These are phyloP conservation scores for Verticillium klebahnii DNA, from an alignment of 2,329 filamentous ascomycete genomes.

Conservation along the genomic window DNA sequence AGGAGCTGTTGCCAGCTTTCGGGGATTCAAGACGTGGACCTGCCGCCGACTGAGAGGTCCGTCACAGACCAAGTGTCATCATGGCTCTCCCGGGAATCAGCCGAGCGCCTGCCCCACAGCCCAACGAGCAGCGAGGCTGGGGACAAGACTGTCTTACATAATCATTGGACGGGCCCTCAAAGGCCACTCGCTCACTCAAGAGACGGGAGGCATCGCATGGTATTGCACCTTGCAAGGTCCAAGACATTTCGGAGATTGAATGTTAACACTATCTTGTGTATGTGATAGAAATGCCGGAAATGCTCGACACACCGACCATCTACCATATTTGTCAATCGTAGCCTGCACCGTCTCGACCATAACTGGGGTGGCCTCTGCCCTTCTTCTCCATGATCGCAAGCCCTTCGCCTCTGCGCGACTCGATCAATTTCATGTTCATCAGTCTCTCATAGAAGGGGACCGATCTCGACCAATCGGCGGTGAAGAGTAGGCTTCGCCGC, in stretches of 20 bases:
- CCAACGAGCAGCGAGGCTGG: neutral
- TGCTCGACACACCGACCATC: too few species aligned
- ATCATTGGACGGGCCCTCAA: neutral
- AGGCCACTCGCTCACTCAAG: too few species aligned
- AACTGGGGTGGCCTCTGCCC: slow-evolving; percentile 12
- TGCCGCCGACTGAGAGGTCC: neutral
- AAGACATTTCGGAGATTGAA: too few species aligned
- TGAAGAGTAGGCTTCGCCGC: slow-evolving; percentile 53
- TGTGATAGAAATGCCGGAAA: too few species aligned
- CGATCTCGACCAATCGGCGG: slow-evolving; percentile 26
- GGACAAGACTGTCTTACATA: neutral
- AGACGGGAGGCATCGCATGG: too few species aligned
- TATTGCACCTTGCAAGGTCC: too few species aligned
- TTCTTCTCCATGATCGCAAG: slow-evolving; percentile 17
- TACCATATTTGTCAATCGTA: neutral
- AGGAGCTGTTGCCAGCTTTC: neutral
- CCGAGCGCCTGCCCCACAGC: neutral
- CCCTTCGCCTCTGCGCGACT: slow-evolving; percentile 2
- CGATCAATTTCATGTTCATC: slow-evolving; percentile 23
- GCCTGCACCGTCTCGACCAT: neutral
- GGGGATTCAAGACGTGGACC: neutral
- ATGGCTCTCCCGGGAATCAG: neutral
- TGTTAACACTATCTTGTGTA: too few species aligned
- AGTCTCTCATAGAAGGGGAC: slow-evolving; percentile 28
- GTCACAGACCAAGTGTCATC: slow-evolving; percentile 12